Evolutionary conservation across 129 eudicot species (phyloP).

Genomic region (Solidago caesia): DNA sequence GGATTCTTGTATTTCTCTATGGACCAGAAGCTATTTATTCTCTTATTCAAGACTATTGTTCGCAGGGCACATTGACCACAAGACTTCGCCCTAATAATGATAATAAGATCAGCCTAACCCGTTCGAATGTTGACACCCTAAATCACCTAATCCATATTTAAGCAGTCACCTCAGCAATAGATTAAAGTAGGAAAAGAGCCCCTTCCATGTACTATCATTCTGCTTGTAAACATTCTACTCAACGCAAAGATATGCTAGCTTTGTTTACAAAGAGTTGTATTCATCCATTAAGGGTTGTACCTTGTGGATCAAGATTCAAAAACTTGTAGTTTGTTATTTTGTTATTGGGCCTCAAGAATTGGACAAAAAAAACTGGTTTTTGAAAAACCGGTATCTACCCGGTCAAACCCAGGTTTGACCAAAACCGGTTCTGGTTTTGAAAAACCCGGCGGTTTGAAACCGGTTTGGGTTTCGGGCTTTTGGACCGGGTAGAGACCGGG

Average conservation of each 20-base stretch:
- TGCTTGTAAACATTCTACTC: background rate
- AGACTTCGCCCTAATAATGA: background rate
- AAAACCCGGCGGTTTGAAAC: no score
- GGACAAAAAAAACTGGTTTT: no score
- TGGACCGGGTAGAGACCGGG: no score
- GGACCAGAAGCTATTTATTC: slow-evolving; percentile 74
- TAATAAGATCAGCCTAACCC: background rate
- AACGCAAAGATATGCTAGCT: background rate
- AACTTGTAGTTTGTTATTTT: background rate
- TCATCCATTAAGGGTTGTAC: slow-evolving; percentile 10
- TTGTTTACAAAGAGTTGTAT: background rate
- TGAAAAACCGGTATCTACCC: no score
- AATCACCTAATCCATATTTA: background rate
- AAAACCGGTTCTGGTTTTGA: no score
- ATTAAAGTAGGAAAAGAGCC: no score
- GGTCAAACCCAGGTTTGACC: no score
- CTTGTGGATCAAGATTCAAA: background rate
- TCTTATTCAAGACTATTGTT: slow-evolving; percentile 74
- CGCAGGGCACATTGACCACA: slow-evolving; percentile 51
- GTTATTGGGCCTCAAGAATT: background rate
- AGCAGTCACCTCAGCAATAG: no score
- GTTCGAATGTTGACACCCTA: background rate
- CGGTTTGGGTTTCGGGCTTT: no score
- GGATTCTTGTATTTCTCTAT: slow-evolving; percentile 82
- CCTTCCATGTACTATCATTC: background rate